Evolutionary conservation across 2,329 filamentous ascomycete species (phyloP).

Genomic region (Botrytis sinoallii): DNA sequence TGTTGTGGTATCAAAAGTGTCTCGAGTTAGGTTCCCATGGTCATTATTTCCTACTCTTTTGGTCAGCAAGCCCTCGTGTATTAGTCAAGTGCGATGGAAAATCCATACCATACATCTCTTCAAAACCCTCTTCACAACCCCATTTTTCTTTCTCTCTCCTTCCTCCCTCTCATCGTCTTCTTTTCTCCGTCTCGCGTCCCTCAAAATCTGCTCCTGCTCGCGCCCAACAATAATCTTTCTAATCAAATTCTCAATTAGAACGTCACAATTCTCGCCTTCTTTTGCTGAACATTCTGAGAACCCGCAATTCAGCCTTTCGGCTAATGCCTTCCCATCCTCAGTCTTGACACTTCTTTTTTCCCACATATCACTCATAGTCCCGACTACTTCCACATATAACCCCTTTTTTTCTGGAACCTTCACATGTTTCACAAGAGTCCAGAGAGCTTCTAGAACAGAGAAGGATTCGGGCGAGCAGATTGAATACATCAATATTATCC

Average conservation of each 20-base stretch:
- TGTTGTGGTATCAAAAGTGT: background rate
- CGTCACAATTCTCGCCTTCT: slow-evolving; percentile 4
- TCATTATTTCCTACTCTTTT: background rate
- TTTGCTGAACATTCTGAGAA: slow-evolving; percentile 9
- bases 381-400: slow-evolving; percentile 2
- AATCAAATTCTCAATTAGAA: background rate
- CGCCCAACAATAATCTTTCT: background rate
- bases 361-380: slow-evolving; percentile 10
- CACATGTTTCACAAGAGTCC: background rate
- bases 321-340: background rate
- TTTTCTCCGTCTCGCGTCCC: background rate
- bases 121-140: background rate
- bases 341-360: slow-evolving; percentile 10
- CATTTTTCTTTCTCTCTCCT: background rate
- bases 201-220: background rate
- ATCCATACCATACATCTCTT: slow-evolving; percentile 3
- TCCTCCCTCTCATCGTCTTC: background rate
- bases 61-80: background rate
- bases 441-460: background rate
- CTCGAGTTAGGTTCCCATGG: background rate
- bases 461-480: background rate
- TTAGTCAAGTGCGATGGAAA: background rate
- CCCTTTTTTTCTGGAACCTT: background rate
- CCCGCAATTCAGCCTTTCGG: slow-evolving; percentile 1
- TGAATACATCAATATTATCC: slow-evolving; percentile 8